phyloP scores from a whole-genome alignment of 495 filamentous ascomycete species.

The Extremus antarcticus region DNA sequence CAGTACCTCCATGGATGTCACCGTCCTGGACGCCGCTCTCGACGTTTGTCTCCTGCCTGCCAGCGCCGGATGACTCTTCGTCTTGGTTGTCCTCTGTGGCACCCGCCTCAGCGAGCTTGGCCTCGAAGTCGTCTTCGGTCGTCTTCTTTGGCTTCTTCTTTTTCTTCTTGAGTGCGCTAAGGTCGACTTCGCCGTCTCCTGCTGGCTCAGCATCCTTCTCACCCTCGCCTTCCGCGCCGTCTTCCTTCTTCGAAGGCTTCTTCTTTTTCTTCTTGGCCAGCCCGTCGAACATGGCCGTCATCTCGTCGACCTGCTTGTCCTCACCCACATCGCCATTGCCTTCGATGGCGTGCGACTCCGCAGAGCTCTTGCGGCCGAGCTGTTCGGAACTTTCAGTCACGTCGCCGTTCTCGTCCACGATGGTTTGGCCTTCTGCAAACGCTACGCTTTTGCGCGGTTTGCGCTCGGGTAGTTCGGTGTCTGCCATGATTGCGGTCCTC shows the following conservation, averaged over 20 bases:
- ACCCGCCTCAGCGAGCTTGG: slow-evolving; percentile 65
- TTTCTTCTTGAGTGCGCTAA: slow-evolving; percentile 77
- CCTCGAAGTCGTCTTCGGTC: slow-evolving; percentile 63
- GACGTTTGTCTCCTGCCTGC: slow-evolving; percentile 39
- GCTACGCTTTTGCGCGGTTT: slow-evolving; percentile 81
- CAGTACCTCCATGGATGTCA: slow-evolving; percentile 81
- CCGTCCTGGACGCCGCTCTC: slow-evolving; percentile 47
- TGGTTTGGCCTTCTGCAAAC: slow-evolving; percentile 71
- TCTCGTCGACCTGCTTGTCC: slow-evolving; percentile 60
- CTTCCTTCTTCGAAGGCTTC: slow-evolving; percentile 59
- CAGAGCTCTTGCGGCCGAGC: slow-evolving; percentile 52
- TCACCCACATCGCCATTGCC: slow-evolving; percentile 15
- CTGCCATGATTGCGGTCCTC: slow-evolving; percentile 36
- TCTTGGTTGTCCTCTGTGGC: slow-evolving; percentile 41
- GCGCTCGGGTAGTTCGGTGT: slow-evolving; percentile 35
- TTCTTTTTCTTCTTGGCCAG: slow-evolving; percentile 88
- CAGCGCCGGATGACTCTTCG: slow-evolving; percentile 25
- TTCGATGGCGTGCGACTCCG: slow-evolving; percentile 32
- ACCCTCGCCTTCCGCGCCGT: slow-evolving; percentile 43
- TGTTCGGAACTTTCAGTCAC: slow-evolving; percentile 59
- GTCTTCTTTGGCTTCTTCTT: slow-evolving; percentile 84
- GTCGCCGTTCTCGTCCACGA: slow-evolving; percentile 76
- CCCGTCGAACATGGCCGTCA: slow-evolving; percentile 65
- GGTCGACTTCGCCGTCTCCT: slow-evolving; percentile 62
- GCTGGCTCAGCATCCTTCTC: slow-evolving; percentile 47